These are phyloP conservation scores for Flaveria brownii DNA, from an alignment of 129 eudicot genomes.

Conservation along the genomic window DNA sequence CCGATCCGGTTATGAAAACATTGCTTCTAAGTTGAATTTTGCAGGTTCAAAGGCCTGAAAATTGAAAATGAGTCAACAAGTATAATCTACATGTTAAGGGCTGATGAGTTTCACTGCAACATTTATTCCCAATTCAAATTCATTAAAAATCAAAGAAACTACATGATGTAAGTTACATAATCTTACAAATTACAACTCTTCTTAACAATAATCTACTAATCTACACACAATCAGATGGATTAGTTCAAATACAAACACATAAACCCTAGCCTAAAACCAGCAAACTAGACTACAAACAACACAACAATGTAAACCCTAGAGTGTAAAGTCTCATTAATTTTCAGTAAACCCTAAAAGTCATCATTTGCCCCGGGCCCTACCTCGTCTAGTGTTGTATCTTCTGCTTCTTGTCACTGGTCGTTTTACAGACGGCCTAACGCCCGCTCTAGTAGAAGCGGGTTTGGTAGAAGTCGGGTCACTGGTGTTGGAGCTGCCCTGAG, in stretches of 20 bases:
- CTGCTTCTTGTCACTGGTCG: slow-evolving; percentile 29
- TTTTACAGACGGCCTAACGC: slow-evolving; percentile 22
- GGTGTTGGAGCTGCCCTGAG: slow-evolving; percentile 42
- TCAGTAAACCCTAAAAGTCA: slow-evolving; percentile 5
- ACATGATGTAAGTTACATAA: slow-evolving; percentile 21
- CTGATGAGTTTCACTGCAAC: not conserved
- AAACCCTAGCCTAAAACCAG: slow-evolving; percentile 27
- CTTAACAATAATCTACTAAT: not conserved
- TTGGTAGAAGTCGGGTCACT: slow-evolving; percentile 2
- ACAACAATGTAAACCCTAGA: slow-evolving; percentile 29
- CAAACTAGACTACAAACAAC: slow-evolving; percentile 26
- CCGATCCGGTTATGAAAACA: too few relatives aligned
- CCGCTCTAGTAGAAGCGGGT: slow-evolving; percentile 3
- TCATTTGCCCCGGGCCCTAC: slow-evolving; percentile 28
- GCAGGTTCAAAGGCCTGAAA: too few relatives aligned
- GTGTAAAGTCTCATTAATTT: not conserved
- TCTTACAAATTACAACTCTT: slow-evolving; percentile 28
- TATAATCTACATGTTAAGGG: not conserved
- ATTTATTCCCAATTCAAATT: slow-evolving; percentile 12
- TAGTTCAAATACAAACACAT: slow-evolving; percentile 29
- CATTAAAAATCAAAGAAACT: not conserved
- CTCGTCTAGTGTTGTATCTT: slow-evolving; percentile 22
- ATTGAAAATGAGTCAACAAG: too few relatives aligned
- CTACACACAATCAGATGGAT: slow-evolving; percentile 29
- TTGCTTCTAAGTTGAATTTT: too few relatives aligned